phyloP scores from a whole-genome alignment of 2,329 filamentous ascomycete genomes.

The Fusarium tanahbumbuense region DNA sequence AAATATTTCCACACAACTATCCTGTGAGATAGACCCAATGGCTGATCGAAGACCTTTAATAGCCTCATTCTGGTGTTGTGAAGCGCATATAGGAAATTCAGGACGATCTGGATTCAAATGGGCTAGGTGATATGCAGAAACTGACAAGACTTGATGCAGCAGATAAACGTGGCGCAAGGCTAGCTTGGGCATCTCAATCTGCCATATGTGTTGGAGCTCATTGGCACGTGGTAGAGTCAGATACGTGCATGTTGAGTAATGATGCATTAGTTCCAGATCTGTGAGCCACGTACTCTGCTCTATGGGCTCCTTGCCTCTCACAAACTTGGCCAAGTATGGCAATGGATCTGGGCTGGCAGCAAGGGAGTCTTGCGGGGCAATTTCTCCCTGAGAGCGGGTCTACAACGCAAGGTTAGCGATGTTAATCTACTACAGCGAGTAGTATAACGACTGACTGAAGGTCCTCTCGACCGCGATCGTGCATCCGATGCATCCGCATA shows the following conservation, averaged over 20 bases:
- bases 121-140: constrained; percentile 48
- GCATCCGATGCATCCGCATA: constrained; percentile 30
- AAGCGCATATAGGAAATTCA: constrained; percentile 43
- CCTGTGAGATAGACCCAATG: constrained; percentile 42
- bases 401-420: constrained; percentile 1
- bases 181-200: constrained; percentile 44
- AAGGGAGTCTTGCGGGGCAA: background rate
- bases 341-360: constrained; percentile 29
- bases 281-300: constrained; percentile 46
- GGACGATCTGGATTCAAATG: constrained; percentile 43
- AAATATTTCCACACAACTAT: constrained; percentile 51
- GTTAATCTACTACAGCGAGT: background rate
- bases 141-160: constrained; percentile 50
- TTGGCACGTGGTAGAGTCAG: constrained; percentile 48
- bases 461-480: constrained; percentile 16
- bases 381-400: background rate
- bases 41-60: constrained; percentile 47
- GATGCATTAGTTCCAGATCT: constrained; percentile 54
- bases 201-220: constrained; percentile 48
- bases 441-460: background rate
- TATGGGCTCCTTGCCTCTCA: constrained; percentile 27
- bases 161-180: constrained; percentile 46
- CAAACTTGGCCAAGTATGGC: constrained; percentile 43
- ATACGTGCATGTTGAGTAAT: constrained; percentile 49
- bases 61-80: constrained; percentile 50